A percentile compares a stretch with the other conserved stretches of the same genome.
phyloP scores from a whole-genome alignment of 73 alveolate genomes.

The Tetrahymena thermophila region DNA sequence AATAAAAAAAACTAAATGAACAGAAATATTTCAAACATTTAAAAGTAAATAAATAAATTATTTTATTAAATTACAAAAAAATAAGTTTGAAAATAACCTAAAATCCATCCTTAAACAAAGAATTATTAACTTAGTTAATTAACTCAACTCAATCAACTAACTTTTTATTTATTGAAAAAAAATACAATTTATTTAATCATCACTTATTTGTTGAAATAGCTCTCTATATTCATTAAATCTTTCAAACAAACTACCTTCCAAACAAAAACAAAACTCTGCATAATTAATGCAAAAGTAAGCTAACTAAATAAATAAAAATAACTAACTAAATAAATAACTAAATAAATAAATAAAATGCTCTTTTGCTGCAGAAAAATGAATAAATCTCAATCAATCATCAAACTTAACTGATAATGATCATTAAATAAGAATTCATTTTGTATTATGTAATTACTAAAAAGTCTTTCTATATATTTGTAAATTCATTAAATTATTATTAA shows the following conservation, averaged over 20 bases:
- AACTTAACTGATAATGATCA: background rate
- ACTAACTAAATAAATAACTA: no score
- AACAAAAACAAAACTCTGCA: background rate
- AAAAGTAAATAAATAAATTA: background rate
- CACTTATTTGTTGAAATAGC: background rate
- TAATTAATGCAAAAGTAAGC: background rate
- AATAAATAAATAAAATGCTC: no score
- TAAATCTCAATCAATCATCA: background rate
- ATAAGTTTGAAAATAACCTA: background rate
- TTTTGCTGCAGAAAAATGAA: background rate
- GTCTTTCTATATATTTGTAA: background rate
- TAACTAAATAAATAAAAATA: no score
- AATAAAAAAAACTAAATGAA: background rate
- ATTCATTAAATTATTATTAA: background rate
- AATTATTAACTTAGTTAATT: background rate
- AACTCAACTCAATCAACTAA: background rate
- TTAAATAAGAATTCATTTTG: background rate
- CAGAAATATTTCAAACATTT: background rate
- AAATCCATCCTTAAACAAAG: background rate
- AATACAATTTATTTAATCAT: background rate
- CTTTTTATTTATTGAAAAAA: no score
- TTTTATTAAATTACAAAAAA: background rate
- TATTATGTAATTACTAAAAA: background rate
- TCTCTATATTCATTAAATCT: background rate
- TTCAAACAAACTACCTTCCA: background rate